Evolutionary conservation across 768 basidiomycete genomes (phyloP).

Genomic region (Suillus bovinus): DNA sequence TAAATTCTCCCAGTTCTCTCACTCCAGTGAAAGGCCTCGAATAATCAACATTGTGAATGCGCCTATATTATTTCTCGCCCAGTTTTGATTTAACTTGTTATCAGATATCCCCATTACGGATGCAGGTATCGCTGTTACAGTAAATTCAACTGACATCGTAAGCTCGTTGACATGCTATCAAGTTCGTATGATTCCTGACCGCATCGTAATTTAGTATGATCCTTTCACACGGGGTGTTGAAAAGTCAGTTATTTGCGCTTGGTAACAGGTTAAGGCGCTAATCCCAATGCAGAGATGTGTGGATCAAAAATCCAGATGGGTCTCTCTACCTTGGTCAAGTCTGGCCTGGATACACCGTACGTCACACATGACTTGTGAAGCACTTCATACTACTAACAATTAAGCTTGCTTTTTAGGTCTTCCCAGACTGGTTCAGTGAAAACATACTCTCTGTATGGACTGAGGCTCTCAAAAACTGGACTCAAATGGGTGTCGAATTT

Average conservation of each 20-base stretch:
- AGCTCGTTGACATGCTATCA: conserved; percentile 24
- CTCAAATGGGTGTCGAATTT: conserved; percentile 50
- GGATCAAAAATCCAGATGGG: conserved; percentile 75
- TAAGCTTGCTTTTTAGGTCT: conserved; percentile 37
- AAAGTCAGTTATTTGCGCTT: conserved; percentile 37
- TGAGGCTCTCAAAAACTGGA: conserved; percentile 59
- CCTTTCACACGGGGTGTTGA: conserved; percentile 65
- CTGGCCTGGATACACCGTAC: conserved; percentile 74
- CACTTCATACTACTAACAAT: neutral
- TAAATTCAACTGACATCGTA: conserved; percentile 64
- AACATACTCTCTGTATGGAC: conserved; percentile 61
- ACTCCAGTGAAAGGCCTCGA: conserved; percentile 19
- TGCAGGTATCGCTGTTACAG: conserved; percentile 55
- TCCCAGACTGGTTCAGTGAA: conserved; percentile 61
- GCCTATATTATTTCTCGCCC: neutral
- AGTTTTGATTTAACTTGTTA: neutral
- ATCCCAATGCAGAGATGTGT: conserved; percentile 49
- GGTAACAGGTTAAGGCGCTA: neutral
- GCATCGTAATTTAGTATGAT: conserved; percentile 49
- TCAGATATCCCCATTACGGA: conserved; percentile 73
- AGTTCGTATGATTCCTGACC: neutral
- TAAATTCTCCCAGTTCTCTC: conserved; percentile 5
- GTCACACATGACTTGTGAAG: conserved; percentile 10
- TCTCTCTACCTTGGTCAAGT: conserved; percentile 73
- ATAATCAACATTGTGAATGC: conserved; percentile 32